Evolutionary conservation across 805 yeast species (phyloP), one percentile per base, ranked within the genome.

Genomic region (Candida verbasci): DNA sequence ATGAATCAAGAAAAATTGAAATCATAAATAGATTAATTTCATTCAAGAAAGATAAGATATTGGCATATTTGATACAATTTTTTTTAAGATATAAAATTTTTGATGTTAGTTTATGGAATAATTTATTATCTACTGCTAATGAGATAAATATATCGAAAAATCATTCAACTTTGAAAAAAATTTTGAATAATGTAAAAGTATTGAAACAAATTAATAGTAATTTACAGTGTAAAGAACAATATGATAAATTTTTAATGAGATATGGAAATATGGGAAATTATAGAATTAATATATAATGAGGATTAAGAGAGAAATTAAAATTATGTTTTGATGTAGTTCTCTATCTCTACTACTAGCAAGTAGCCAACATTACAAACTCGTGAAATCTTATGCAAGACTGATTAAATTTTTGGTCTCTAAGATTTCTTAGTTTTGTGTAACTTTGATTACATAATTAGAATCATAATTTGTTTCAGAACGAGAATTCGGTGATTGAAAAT

Each of bases 11-110:
- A 8, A 47, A 44, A 20, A 10, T 34, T 10, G 34, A 28, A 6
- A 43, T 48, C 10, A 27, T 52, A 11, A 25, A 27, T 6, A 30
- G 44, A 21, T 44, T 62, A 27, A 39, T 61, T 11, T 31, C 37
- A 3, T 46, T 50, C 38, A 34, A 49, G 11, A 44, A 44, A 24
- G 68, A 62, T 25, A 55, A 53, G 24, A 46, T 33, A n/a, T 18
- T 27, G 7, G 30, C 24, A 3, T 25, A 33, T 10, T 18, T 33
- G 20, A 23, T 24, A 12, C 30, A 25, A 20, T 33, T 33, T 16
- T 25, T 33, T 9, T 33, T 25, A 14, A 33, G 17, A 11, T 24
- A 33, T 17, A 25, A 33, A 21, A 27, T 27, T 9, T 33, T 33
- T 24, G 36, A 33, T 21, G 12, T 25, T 14, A 24, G 18, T 9